Percentiles rank a stretch among this genome's conserved stretches.
These are phyloP conservation scores for Pyrus pyrifolia DNA, from an alignment of 306 rosid genomes.

Conservation along the genomic window DNA sequence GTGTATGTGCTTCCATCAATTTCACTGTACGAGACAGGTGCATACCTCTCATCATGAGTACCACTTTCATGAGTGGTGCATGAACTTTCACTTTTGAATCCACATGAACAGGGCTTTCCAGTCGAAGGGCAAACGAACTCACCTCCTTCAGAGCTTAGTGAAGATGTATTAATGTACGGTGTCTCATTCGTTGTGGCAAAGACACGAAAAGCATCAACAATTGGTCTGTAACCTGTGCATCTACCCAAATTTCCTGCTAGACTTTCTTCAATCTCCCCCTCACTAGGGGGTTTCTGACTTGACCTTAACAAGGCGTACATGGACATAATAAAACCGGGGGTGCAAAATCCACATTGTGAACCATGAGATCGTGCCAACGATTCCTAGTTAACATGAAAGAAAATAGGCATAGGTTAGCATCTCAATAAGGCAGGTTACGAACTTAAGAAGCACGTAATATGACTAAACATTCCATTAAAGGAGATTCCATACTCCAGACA, in stretches of 20 bases:
- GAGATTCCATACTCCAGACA: neutral
- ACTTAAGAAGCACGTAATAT: neutral
- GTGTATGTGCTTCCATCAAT: slow-evolving; percentile 72
- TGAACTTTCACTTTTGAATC: slow-evolving; percentile 35
- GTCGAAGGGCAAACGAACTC: slow-evolving; percentile 80
- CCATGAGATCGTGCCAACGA: slow-evolving; percentile 82
- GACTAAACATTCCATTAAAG: neutral
- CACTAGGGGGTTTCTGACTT: slow-evolving; percentile 64
- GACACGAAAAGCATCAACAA: slow-evolving; percentile 81
- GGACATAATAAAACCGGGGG: slow-evolving; percentile 95
- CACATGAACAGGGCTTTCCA: slow-evolving; percentile 82
- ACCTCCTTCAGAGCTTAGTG: slow-evolving; percentile 37
- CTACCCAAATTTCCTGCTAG: slow-evolving; percentile 95
- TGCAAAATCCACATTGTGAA: slow-evolving; percentile 95
- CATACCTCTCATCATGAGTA: slow-evolving; percentile 28
- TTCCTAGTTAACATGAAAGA: slow-evolving; percentile 44
- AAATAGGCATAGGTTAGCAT: slow-evolving; percentile 1
- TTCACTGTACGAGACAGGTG: slow-evolving; percentile 55
- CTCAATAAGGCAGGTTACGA: neutral
- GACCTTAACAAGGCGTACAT: slow-evolving; percentile 81
- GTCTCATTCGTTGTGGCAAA: slow-evolving; percentile 68
- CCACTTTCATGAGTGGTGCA: slow-evolving; percentile 18
- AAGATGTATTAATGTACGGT: slow-evolving; percentile 55
- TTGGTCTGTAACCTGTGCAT: slow-evolving; percentile 97
- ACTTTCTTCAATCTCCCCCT: slow-evolving; percentile 84